Evolutionary conservation across 441 rosid genomes (phyloP).

Genomic region (Arabidopsis hybrid): DNA sequence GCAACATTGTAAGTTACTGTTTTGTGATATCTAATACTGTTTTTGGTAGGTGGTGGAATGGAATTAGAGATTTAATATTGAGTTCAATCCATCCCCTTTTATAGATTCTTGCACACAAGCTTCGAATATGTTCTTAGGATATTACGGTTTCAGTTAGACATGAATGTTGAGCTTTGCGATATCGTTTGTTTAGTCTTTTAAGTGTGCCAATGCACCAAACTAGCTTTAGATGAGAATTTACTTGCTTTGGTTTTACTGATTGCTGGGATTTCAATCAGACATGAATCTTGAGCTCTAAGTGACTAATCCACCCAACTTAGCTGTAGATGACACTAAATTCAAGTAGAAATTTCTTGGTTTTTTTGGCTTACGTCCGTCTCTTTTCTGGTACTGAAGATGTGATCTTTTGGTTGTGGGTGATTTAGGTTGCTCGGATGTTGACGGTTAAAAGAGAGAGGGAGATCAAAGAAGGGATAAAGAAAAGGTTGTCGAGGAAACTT

Average conservation of each 20-base stretch:
- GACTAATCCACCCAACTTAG: neutral
- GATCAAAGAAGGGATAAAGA: constrained; percentile 79
- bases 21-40: neutral
- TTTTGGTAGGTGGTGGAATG: constrained; percentile 10
- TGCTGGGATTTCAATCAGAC: neutral
- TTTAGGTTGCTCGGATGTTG: constrained; percentile 62
- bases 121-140: neutral
- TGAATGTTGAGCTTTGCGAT: constrained; percentile 8
- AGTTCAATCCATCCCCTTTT: neutral
- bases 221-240: too few relatives aligned
- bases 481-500: constrained; percentile 87
- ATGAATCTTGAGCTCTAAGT: constrained; percentile 26
- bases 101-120: constrained; percentile 3
- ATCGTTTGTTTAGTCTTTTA: neutral
- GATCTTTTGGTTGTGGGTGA: constrained; percentile 21
- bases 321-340: neutral
- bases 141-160: too few relatives aligned
- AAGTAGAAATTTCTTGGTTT: too few relatives aligned
- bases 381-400: constrained; percentile 11
- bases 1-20: neutral
- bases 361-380: neutral
- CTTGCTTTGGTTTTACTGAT: too few relatives aligned
- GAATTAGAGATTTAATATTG: neutral
- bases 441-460: constrained; percentile 90
- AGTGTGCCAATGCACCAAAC: too few relatives aligned